Base-by-base conservation (phyloP, 2,329 filamentous ascomycete species). In the Epichloe baconii region DNA sequence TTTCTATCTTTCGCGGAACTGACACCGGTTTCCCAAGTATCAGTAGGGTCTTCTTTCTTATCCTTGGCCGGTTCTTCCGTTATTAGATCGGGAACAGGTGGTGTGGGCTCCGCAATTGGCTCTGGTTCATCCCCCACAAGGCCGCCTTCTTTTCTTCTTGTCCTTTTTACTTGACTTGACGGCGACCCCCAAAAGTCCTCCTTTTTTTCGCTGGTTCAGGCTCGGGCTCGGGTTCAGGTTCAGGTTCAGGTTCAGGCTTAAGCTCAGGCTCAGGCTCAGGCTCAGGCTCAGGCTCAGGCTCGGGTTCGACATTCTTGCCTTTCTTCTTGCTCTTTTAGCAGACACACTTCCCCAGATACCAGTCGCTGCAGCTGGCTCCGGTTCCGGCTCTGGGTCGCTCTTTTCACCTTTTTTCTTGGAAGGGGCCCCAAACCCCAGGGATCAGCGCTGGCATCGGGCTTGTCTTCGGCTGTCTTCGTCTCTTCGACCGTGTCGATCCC, bases 351-450 rank as follows among this genome's bases (percentile, higher is more conserved):
- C 50, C 50, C 49, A 54, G 7, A 41, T 19, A 36, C 47, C 44
- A 5, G 50, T 47, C 11, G 44, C 31, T 15, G 49, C 57, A 35
- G 65, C 61, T 4, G 63, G 64, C 17, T 61, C 59, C 44, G 64
- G 62, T 15, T 55, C 55, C 1, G 59, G 49, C 19, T 61, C 60
- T 15, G 59, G 55, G 7, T 61, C 61, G 10, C 55, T 58, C 47
- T 64, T 65, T 38, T 68, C 68, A 48, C 53, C 72, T 53, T 76
- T 74, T 55, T 73, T 75, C 54, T 65, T 67, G 40, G 54, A 52
- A 40, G 64, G 69, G 10, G 61, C 52, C 11, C 59, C 51, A 52
- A 60, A 64, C 65, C 65, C 69, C 68, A 72, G 12, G 52, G 50
- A 45, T 67, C 67, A 12, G 53, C 31, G 12, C 45, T 48, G 34